Evolutionary conservation across 176 grass and related monocot species (phyloP).

Genomic region (Canna indica): DNA sequence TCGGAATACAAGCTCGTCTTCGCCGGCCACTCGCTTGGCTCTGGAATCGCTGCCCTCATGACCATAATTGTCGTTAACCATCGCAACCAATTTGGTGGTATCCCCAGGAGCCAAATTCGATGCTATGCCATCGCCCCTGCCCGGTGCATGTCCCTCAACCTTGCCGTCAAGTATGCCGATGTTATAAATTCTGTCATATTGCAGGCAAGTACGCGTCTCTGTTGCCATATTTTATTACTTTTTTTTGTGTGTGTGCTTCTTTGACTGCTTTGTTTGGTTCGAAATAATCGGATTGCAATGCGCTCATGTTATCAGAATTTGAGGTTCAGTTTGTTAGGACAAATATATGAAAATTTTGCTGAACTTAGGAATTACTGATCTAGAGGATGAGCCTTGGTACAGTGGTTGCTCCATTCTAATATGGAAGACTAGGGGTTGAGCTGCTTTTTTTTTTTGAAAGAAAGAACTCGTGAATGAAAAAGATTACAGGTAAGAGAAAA

Average conservation of each 20-base stretch:
- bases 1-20: constrained; percentile 56
- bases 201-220: constrained; percentile 36
- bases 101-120: constrained; percentile 43
- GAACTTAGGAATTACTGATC: too few species aligned
- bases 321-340: neutral
- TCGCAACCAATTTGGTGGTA: constrained; percentile 42
- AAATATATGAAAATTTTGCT: neutral
- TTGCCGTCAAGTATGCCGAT: constrained; percentile 95
- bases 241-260: too few species aligned
- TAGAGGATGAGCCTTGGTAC: too few species aligned
- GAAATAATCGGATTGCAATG: neutral
- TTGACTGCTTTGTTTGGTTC: neutral
- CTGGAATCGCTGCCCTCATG: constrained; percentile 81
- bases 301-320: neutral
- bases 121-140: constrained; percentile 84
- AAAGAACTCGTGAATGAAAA: too few species aligned
- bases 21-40: constrained; percentile 85
- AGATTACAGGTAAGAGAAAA: too few species aligned
- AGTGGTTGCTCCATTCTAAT: too few species aligned
- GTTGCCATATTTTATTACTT: neutral
- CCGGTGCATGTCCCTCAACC: constrained; percentile 93
- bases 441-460: too few species aligned
- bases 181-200: constrained; percentile 86
- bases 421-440: too few species aligned
- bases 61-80: constrained; percentile 76